Evolutionary conservation across 177 flowering plant species (phyloP), one percentile per base, ranked within the genome.

Genomic region (Vitis hybrid): DNA sequence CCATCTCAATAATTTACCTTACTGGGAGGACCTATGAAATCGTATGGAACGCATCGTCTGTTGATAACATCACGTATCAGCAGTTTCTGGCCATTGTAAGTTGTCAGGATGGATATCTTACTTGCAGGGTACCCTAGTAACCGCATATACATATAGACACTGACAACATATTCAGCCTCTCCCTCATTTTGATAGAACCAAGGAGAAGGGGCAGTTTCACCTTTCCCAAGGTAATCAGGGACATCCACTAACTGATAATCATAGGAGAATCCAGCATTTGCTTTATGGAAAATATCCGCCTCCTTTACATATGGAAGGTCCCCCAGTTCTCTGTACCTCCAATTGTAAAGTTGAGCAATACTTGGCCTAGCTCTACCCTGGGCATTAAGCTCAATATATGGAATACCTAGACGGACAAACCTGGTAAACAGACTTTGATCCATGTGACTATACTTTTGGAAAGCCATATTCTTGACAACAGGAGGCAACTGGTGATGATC

Each of bases 401-500:
- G 99, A 66, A 93, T 88, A 52, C 97, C 98, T 1, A 95, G 79
- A 64, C 98, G 93, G 69, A 95, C 98, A 91, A 95, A 95, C 83
- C 98, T 86, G 32, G 98, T 95, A 75, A 95, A 95, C 14, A 95
- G 82, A 75, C 97, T 91, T 76, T 95, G 99, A 81, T 95, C 98
- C 99, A 95, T 95, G 81, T 95, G 99, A 72, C 99, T 95, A 76
- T 95, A 95, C 77, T 95, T 95, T 70, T 95, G 99, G 77, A 95
- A 95, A 83, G 99, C 99, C 98, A 95, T 95, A 79, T 95, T 95
- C 82, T 95, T 95, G 52, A 95, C 99, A 64, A 93, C 99, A 58
- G 99, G 99, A 70, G 99, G 99, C 84, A 95, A 80, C 79, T 95
- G 98, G 74, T 95, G 99, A 76, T 93, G 99, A 86, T 95, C 99